Base-by-base conservation (phyloP, 768 basidiomycete species). In the Amanita jacksonii region DNA sequence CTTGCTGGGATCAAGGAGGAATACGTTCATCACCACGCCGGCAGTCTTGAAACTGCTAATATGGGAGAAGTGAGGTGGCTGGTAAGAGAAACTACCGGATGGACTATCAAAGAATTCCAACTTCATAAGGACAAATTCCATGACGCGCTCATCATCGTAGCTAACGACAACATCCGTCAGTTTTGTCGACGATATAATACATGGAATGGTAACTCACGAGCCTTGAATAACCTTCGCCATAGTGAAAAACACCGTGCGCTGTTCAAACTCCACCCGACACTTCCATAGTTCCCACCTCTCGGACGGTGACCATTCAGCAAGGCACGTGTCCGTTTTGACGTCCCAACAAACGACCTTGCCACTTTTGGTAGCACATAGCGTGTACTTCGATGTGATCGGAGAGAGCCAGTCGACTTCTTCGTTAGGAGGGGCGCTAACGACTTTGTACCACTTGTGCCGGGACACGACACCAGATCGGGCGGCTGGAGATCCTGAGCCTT, bases 341-440 rank as follows among this genome's bases (percentile, higher is more conserved):
- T 85, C 81, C 83, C 83, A 85, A 51, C 82, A 85, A 12, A 85
- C 76, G 15, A 85, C 79, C 52, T 79, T 79, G 4, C 83, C 82
- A 38, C 73, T 77, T 62, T 83, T 83, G 0, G 83, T 85, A 1
- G 81, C 79, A 52, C 81, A 85, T n/a, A 85, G 72, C 3, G 76
- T 82, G 53, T 85, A 85, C 28, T 73, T 79, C 4, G 79, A 79
- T 1, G 82, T 84, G 51, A 85, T 83, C 13, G 83, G 81, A 2
- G 81, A 81, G 4, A 85, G 62, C 82, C 81, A 85, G 49, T 85
- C 82, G 10, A 85, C 76, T 41, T 81, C 79, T 49, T 84, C 79
- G 31, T 55, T 70, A 1, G 79, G 79, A 0, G 81, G 81, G 2
- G 79, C 74, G 24, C 70, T 72, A 49, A 83, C 77, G 46, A 81